phyloP scores from a whole-genome alignment of 352 stramenopile genomes.

The Phytophthora fragariaefolia region DNA sequence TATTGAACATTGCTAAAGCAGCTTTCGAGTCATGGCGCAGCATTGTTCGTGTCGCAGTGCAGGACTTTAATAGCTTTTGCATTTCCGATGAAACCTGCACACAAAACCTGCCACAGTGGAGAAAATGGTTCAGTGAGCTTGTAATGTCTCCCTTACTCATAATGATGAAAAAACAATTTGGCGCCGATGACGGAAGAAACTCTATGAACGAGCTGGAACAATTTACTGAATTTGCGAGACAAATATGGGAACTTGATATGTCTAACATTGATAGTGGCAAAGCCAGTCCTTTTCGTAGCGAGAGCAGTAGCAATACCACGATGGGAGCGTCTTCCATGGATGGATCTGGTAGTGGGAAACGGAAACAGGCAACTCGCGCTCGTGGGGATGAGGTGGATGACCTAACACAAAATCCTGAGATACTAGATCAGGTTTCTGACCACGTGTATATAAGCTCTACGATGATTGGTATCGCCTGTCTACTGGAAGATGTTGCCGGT shows the following conservation, averaged over 20 bases:
- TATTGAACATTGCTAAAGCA: conserved; percentile 58
- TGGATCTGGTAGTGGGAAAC: conserved; percentile 7
- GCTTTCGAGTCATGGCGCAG: conserved; percentile 56
- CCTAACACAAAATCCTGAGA: neutral
- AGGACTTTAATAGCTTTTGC: conserved; percentile 62
- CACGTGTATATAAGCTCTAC: conserved; percentile 28
- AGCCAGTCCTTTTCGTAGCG: conserved; percentile 4
- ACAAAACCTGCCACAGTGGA: conserved; percentile 55
- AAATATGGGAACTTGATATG: conserved; percentile 23
- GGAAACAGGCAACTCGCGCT: conserved; percentile 9
- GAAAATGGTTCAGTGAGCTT: conserved; percentile 62
- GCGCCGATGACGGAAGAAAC: neutral
- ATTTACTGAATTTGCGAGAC: conserved; percentile 37
- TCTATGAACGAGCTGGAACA: conserved; percentile 30
- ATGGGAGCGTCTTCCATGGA: conserved; percentile 20
- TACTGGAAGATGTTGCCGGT: conserved; percentile 54
- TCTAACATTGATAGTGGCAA: conserved; percentile 4
- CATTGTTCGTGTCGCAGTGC: conserved; percentile 47
- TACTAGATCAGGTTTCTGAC: neutral
- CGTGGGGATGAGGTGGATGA: neutral
- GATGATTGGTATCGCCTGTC: conserved; percentile 55
- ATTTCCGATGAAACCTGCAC: conserved; percentile 11
- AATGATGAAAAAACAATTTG: conserved; percentile 19
- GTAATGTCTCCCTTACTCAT: conserved; percentile 41
- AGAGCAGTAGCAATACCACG: conserved; percentile 28